These are phyloP conservation scores for Vigna reflexopilosa DNA, from an alignment of 306 rosid genomes.

Conservation along the genomic window DNA sequence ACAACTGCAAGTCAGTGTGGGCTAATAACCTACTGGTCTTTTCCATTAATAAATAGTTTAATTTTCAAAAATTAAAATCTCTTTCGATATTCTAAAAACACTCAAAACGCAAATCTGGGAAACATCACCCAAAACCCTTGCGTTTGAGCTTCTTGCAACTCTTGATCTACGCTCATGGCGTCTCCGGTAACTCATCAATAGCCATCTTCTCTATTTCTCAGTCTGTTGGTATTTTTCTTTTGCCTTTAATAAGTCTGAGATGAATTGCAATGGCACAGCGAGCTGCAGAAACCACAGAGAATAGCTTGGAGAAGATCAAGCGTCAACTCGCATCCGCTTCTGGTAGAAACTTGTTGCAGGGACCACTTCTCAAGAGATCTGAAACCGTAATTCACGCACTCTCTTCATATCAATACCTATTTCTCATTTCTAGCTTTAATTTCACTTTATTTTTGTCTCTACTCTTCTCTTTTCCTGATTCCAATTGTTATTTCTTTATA, in stretches of 20 bases:
- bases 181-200: constrained; percentile 59
- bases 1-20: constrained; percentile 34
- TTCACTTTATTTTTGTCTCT: background rate
- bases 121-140: constrained; percentile 44
- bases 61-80: background rate
- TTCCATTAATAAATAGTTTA: constrained; percentile 14
- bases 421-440: constrained; percentile 12
- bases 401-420: background rate
- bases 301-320: constrained; percentile 96
- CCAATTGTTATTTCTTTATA: constrained; percentile 1
- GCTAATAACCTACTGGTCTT: constrained; percentile 36
- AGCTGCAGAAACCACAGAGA: constrained; percentile 70
- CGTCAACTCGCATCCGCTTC: constrained; percentile 94
- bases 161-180: constrained; percentile 75
- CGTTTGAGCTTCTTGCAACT: constrained; percentile 31
- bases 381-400: constrained; percentile 68
- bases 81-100: background rate
- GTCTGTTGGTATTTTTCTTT: constrained; percentile 1
- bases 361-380: constrained; percentile 99
- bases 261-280: constrained; percentile 59
- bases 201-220: constrained; percentile 23
- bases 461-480: background rate
- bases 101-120: constrained; percentile 17
- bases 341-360: constrained; percentile 88
- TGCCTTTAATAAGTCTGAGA: constrained; percentile 7